Evolutionary conservation across 2,329 filamentous ascomycete species (phyloP).

Genomic region (Fusarium nurragi): DNA sequence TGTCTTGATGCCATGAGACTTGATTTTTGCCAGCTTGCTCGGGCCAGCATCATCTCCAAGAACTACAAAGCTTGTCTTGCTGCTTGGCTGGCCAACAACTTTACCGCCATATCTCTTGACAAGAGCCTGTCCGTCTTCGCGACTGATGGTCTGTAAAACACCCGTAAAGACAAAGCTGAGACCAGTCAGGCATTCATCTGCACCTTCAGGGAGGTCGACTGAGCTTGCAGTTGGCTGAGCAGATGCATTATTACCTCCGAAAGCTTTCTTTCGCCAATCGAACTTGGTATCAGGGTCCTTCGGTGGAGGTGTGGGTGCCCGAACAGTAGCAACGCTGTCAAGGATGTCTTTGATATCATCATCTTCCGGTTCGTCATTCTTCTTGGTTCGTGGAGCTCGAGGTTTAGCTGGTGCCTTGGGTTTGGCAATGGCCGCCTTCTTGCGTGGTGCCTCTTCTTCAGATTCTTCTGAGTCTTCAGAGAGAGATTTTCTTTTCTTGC

Average conservation of each 20-base stretch:
- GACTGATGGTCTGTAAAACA: constrained; percentile 78
- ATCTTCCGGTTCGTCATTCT: constrained; percentile 72
- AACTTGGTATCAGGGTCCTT: constrained; percentile 78
- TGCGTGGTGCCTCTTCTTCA: constrained; percentile 68
- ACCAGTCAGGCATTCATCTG: constrained; percentile 88
- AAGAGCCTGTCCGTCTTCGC: constrained; percentile 84
- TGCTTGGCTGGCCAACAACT: constrained; percentile 83
- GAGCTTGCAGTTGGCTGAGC: constrained; percentile 68
- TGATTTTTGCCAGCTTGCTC: constrained; percentile 89
- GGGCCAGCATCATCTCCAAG: constrained; percentile 91
- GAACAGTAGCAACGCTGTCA: constrained; percentile 84
- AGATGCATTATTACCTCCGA: constrained; percentile 68
- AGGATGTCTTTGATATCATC: constrained; percentile 82
- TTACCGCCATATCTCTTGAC: constrained; percentile 97
- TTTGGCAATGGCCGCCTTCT: constrained; percentile 68
- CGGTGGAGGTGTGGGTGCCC: constrained; percentile 83
- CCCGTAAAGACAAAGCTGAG: constrained; percentile 96
- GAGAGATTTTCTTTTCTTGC: constrained; percentile 68
- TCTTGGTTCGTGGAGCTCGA: constrained; percentile 69
- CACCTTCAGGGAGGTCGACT: constrained; percentile 80
- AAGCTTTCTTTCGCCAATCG: constrained; percentile 73
- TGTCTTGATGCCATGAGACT: constrained; percentile 81
- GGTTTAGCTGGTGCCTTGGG: constrained; percentile 67
- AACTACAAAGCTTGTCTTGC: constrained; percentile 93
- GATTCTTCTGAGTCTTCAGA: constrained; percentile 64